Conservation (phyloP, 345 rosid species). For the Syzygium grande region DNA sequence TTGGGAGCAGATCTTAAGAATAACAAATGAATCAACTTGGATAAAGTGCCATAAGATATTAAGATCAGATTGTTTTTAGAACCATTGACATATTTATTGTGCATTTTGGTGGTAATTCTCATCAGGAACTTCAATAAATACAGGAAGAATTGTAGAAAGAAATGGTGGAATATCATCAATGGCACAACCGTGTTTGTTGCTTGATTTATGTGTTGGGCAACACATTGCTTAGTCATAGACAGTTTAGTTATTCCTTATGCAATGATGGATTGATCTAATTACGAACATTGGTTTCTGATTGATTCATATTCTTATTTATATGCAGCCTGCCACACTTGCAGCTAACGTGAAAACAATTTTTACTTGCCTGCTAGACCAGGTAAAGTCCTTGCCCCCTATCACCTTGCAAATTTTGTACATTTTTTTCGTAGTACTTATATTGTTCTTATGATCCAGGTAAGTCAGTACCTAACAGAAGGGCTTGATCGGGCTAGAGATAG, state of each 20-base stretch:
- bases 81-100: not conserved
- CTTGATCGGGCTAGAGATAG: constrained; percentile 95
- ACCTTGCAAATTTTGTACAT: not conserved
- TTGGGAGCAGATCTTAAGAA: not conserved
- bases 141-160: not conserved
- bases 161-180: not conserved
- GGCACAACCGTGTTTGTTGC: not conserved
- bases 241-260: not conserved
- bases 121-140: not conserved
- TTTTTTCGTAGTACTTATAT: not conserved
- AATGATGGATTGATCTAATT: not conserved
- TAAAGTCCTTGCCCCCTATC: constrained; percentile 28
- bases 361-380: constrained; percentile 88
- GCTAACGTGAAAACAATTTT: constrained; percentile 78
- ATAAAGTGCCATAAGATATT: not conserved
- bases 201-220: not conserved
- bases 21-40: not conserved
- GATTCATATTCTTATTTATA: not conserved
- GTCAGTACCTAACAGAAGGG: constrained; percentile 85
- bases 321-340: constrained; percentile 80
- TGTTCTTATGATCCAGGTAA: constrained; percentile 46
- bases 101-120: not conserved
- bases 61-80: not conserved
- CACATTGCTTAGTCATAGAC: not conserved
- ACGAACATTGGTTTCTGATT: not conserved